These are phyloP conservation scores for Mycena citricolor DNA, from an alignment of 1,284 basidiomycete species.

Conservation along the genomic window DNA sequence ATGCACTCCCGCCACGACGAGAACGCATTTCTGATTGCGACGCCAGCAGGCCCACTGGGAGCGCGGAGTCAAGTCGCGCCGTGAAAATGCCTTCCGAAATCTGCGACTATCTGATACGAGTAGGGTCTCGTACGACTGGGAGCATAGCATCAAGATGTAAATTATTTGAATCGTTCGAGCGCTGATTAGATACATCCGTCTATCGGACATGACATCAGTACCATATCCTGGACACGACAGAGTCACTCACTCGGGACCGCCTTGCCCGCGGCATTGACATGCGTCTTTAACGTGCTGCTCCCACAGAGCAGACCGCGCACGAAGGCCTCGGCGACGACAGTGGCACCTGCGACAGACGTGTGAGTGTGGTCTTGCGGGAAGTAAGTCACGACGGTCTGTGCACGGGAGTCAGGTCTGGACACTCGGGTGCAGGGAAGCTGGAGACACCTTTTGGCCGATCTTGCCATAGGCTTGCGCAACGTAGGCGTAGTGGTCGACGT, in stretches of 20 bases:
- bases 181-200: no score
- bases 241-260: constrained; percentile 35
- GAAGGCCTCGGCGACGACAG: constrained; percentile 45
- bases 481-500: constrained; percentile 49
- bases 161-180: no score
- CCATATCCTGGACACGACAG: no score
- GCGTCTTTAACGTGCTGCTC: constrained; percentile 32
- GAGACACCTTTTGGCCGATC: constrained; percentile 37
- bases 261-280: constrained; percentile 37
- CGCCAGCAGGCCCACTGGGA: no score
- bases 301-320: constrained; percentile 40
- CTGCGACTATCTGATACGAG: no score
- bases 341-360: constrained; percentile 42
- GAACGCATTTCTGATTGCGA: no score
- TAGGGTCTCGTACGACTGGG: no score
- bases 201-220: no score
- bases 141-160: no score
- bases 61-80: no score
- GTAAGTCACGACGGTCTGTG: constrained; percentile 35
- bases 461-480: constrained; percentile 41
- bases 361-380: constrained; percentile 51
- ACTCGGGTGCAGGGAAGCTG: not conserved
- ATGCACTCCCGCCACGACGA: no score
- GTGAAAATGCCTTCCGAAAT: no score
- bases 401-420: not conserved